Base-by-base conservation (phyloP, 2,329 filamentous ascomycete genomes). In the Venturia oleaginea region DNA sequence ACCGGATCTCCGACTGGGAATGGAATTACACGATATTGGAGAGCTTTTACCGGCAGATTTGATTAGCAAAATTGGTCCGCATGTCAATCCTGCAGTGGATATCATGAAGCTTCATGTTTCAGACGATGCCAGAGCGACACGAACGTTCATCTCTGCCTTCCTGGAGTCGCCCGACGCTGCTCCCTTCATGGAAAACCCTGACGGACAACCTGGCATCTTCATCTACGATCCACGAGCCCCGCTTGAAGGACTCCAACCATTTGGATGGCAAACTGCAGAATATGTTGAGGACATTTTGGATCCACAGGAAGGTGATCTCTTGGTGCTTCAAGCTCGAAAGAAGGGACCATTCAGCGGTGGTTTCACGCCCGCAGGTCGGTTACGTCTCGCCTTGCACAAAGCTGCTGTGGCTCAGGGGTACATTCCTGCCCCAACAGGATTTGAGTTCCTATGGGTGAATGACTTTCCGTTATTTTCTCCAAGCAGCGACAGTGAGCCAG, bases 391-490 rank as follows among this genome's bases (percentile, higher is more conserved):
- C 0, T 75, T 96, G 0, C 87, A 92, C 78, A 84, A 85, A 65
- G 79, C 82, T 10, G 88, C 90, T 2, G 83, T 92, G 0, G 17
- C 84, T n/a, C 76, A 83, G 32, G 82, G 79, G 0, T 78, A 89
- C 38, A 78, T 91, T 24, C 70, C 76, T 0, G 73, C 77, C 0
- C 80, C 72, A 0, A 71, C 73, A 15, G 80, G 80, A 65, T 92
- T 84, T 77, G 80, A 80, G 66, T 93, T 92, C 75, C 82, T 89
- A 64, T 99, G 94, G 94, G 84, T 99, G 15, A 88, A 84, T 0
- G 86, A 93, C 66, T 99, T 99, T 72, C 94, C 94, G 15, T 85
- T 99, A 70, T 99, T 99, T 78, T 92, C 91, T 0, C 90, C 88
- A 0, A 77, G 78, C 11, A 83, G 83, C 62, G 85, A 83, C 61